phyloP scores from a whole-genome alignment of 2,329 filamentous ascomycete genomes.

The Claviceps capensis region DNA sequence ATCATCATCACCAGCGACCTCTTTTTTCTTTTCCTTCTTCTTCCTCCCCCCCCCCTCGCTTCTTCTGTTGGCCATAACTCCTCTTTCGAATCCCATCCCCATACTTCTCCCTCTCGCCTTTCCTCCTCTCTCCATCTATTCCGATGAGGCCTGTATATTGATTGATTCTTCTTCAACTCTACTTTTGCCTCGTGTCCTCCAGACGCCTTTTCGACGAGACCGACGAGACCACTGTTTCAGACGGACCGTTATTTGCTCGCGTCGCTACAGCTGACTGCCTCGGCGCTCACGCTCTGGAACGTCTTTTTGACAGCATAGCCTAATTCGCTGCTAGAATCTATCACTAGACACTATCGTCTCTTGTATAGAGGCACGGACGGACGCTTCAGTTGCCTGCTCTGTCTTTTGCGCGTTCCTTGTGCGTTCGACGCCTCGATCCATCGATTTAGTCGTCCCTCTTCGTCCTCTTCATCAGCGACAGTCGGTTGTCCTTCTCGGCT shows the following conservation, averaged over 20 bases:
- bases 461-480: not conserved
- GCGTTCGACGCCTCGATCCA: not conserved
- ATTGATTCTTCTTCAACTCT: conserved; percentile 18
- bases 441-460: not conserved
- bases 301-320: not conserved
- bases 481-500: conserved; percentile 1
- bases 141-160: conserved; percentile 25
- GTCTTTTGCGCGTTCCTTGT: not conserved
- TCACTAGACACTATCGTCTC: not conserved
- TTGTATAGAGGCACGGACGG: not conserved
- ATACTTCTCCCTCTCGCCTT: conserved; percentile 5
- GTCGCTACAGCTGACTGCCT: not conserved
- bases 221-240: not conserved
- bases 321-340: not conserved
- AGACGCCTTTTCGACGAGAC: not conserved
- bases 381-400: not conserved
- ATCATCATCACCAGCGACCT: conserved; percentile 11
- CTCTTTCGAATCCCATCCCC: conserved; percentile 6
- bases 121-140: conserved; percentile 4
- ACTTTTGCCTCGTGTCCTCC: conserved; percentile 14
- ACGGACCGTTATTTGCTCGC: conserved; percentile 2
- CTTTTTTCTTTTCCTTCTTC: conserved; percentile 12
- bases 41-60: conserved; percentile 9
- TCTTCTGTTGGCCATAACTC: conserved; percentile 12
- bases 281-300: not conserved